These are phyloP conservation scores for Cyberlindnera xishuangbannaensis DNA, from an alignment of 805 yeast genomes.

Conservation along the genomic window DNA sequence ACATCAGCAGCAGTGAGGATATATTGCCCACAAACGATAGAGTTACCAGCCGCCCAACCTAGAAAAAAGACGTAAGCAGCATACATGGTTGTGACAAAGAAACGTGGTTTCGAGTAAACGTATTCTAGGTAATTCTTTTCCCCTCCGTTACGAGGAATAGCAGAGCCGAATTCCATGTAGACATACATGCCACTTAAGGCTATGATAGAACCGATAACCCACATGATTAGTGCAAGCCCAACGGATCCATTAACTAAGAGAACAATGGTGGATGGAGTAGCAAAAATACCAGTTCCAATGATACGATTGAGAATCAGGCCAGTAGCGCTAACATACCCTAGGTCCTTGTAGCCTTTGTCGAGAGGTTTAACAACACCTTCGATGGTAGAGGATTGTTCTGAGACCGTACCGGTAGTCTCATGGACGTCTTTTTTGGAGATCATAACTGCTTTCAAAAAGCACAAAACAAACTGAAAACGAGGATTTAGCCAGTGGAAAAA, in stretches of 20 bases:
- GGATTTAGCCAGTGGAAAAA: no score
- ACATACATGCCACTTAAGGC: slow-evolving; percentile 60
- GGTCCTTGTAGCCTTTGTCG: slow-evolving; percentile 36
- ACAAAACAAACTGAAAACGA: no score
- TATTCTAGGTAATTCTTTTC: slow-evolving; percentile 78
- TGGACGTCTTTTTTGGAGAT: no score
- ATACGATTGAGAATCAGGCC: slow-evolving; percentile 63
- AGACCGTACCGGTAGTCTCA: no score
- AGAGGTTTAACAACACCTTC: neutral
- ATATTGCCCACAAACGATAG: slow-evolving; percentile 75
- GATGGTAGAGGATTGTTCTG: neutral
- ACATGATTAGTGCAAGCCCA: slow-evolving; percentile 63
- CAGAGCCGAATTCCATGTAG: slow-evolving; percentile 77
- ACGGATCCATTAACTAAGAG: slow-evolving; percentile 54
- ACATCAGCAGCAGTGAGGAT: slow-evolving; percentile 67
- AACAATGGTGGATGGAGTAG: slow-evolving; percentile 57
- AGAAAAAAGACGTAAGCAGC: slow-evolving; percentile 69
- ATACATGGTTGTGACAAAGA: slow-evolving; percentile 57
- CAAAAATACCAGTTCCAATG: slow-evolving; percentile 73
- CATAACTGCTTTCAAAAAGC: no score
- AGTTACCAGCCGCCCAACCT: slow-evolving; percentile 85
- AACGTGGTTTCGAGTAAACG: slow-evolving; percentile 61
- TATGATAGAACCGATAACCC: slow-evolving; percentile 71
- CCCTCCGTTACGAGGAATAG: slow-evolving; percentile 79
- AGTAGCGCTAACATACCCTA: slow-evolving; percentile 54